These are phyloP conservation scores for Penicillium concentricum DNA, from an alignment of 2,329 filamentous ascomycete species.

Conservation along the genomic window DNA sequence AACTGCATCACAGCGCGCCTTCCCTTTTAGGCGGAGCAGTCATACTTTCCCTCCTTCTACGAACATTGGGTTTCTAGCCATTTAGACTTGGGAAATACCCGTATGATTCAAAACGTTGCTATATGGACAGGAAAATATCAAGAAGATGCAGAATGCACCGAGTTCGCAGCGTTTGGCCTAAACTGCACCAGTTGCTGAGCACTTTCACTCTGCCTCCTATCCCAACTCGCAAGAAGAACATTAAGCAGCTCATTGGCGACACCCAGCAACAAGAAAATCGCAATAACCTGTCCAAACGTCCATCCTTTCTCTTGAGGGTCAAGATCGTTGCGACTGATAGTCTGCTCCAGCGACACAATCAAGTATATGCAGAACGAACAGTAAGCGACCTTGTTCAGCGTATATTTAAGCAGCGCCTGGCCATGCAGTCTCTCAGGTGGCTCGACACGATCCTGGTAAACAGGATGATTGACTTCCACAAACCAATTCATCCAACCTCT, in stretches of 20 bases:
- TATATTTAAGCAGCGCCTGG: slow-evolving; percentile 8
- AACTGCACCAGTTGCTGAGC: slow-evolving; percentile 7
- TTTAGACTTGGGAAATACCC: neutral
- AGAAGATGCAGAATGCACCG: neutral
- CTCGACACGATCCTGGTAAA: neutral
- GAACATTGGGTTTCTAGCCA: neutral
- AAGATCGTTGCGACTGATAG: slow-evolving; percentile 14
- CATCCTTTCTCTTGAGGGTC: slow-evolving; percentile 14
- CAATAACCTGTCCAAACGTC: slow-evolving; percentile 21
- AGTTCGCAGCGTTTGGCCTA: neutral
- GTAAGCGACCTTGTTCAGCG: slow-evolving; percentile 14
- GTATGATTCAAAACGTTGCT: too few species aligned
- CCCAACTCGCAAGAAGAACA: slow-evolving; percentile 18
- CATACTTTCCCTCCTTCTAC: neutral
- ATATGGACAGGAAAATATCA: neutral
- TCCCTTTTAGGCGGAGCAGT: neutral
- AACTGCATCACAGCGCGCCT: neutral
- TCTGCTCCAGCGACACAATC: slow-evolving; percentile 21
- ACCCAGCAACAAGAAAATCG: slow-evolving; percentile 17
- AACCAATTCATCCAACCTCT: slow-evolving; percentile 9
- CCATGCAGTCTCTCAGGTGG: slow-evolving; percentile 5
- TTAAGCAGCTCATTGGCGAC: slow-evolving; percentile 19
- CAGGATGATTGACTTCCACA: neutral
- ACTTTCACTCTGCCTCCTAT: slow-evolving; percentile 6
- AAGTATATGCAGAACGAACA: slow-evolving; percentile 17